These are phyloP conservation scores for Aspergillus novoparasiticus DNA, from an alignment of 2,329 filamentous ascomycete genomes.

Conservation along the genomic window DNA sequence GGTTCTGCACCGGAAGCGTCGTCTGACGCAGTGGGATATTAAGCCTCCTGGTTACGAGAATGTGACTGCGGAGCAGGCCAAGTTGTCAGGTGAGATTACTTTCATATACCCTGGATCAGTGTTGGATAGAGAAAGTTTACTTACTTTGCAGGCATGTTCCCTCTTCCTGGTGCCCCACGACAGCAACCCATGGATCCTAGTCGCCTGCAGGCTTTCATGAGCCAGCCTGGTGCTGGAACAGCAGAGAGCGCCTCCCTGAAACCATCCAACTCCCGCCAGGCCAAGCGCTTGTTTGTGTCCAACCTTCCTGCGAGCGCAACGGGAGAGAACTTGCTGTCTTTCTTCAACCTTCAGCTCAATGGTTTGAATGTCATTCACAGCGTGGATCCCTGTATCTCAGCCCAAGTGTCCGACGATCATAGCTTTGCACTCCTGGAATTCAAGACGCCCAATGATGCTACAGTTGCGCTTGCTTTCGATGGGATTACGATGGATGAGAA, in stretches of 20 bases:
- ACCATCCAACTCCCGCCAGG: constrained; percentile 88
- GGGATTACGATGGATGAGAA: constrained; percentile 84
- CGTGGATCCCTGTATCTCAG: constrained; percentile 80
- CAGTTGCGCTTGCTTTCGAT: constrained; percentile 85
- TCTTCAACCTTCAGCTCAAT: constrained; percentile 96
- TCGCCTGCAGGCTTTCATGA: constrained; percentile 94
- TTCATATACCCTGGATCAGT: background rate
- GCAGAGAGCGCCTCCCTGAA: constrained; percentile 78
- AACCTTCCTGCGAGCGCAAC: constrained; percentile 75
- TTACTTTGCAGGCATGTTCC: constrained; percentile 76
- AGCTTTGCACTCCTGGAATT: constrained; percentile 90
- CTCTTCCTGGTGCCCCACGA: constrained; percentile 89
- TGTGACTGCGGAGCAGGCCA: constrained; percentile 96
- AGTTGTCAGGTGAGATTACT: constrained; percentile 68
- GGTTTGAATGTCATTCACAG: constrained; percentile 89
- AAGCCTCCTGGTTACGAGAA: constrained; percentile 98
- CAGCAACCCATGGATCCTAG: constrained; percentile 94
- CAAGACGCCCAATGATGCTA: constrained; percentile 82
- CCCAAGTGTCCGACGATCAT: constrained; percentile 76
- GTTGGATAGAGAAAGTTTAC: background rate
- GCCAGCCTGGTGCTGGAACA: constrained; percentile 73
- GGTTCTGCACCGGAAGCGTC: constrained; percentile 81
- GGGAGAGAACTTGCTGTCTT: constrained; percentile 75
- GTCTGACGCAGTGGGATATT: constrained; percentile 98
- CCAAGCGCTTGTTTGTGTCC: constrained; percentile 86